Base-by-base conservation (phyloP, 106 monocot species). In the Dendrobium huoshanense region DNA sequence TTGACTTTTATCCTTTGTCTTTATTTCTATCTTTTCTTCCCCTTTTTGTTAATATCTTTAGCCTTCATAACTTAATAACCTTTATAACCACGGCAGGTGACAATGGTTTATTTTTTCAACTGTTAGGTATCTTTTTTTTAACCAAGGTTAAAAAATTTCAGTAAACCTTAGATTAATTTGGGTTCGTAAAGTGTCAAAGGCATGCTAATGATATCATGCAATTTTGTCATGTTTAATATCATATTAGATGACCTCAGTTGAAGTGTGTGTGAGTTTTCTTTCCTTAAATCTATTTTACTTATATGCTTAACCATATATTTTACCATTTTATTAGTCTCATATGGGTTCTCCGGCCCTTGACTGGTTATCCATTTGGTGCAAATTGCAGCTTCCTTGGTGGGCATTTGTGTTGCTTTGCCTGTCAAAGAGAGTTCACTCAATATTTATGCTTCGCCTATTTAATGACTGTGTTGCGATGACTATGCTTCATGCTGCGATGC, bases 391-490 rank as follows among this genome's bases (percentile, higher is more conserved):
- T 83, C 95, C 99, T 56, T 91, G 91, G 89, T 99, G 99, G 99
- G 93, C 88, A 70, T 67, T 95, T 84, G 83, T 84, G 31, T 87
- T 99, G 84, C 95, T 99, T 77, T 93, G 88, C 79, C 85, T 99
- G 79, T 99, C 99, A 81, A 99, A 93, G 91, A 86, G 99, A 79
- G 67, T 99, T 55, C 99, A 99, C 68, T 99, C 95, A 29, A 95
- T 99, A 67, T 99, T 95, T 83, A 83, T 99, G 87, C 93, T 99
- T 45, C 99, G 95, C 19, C 93, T 99, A 25, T 99, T 99, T 80
- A 99, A 99, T 79, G 99, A 99, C 84, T 95, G 99, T 86, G 87
- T 95, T 82, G 93, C 99, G 41, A 95, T 88, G 91, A 85, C 83
- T 11, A 78, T 99, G 41, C 95, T 95, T 59, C 92, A 99, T 87